A percentile compares a stretch with the other conserved stretches of the same genome.
Evolutionary conservation across 352 stramenopile species (phyloP).

Genomic region (Phytopythium montanum): DNA sequence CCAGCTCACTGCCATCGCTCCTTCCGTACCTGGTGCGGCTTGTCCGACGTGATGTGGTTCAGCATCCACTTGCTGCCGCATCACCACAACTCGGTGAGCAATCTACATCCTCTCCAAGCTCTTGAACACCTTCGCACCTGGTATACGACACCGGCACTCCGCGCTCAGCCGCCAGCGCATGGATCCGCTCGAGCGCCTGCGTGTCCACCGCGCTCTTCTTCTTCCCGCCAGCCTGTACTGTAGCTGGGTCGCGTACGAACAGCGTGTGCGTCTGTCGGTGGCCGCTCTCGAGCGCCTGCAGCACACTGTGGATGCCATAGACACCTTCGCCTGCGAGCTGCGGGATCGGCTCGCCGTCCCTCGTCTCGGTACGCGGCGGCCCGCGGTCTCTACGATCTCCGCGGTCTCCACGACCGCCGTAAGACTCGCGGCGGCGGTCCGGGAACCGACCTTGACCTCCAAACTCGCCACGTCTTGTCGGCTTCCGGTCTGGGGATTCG

Average conservation of each 20-base stretch:
- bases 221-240: conserved; percentile 13
- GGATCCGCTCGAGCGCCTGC: conserved; percentile 39
- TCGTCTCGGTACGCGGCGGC: conserved; percentile 1
- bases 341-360: conserved; percentile 36
- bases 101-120: not conserved
- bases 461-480: not conserved
- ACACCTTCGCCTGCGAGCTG: conserved; percentile 52
- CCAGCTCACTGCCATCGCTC: not conserved
- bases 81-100: not conserved
- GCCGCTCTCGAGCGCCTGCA: conserved; percentile 59
- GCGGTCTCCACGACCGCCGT: not conserved
- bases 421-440: not conserved
- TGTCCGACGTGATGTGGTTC: conserved; percentile 79
- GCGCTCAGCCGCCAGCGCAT: conserved; percentile 29
- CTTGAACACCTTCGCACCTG: conserved; percentile 11
- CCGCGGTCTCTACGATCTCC: not conserved
- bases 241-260: conserved; percentile 38
- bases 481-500: not conserved
- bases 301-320: conserved; percentile 69
- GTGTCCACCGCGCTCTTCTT: conserved; percentile 35
- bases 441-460: not conserved
- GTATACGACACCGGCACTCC: conserved; percentile 23
- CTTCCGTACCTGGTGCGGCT: conserved; percentile 59
- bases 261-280: conserved; percentile 44
- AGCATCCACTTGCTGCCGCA: conserved; percentile 76